A percentile compares a stretch with the other conserved stretches of the same genome.
Evolutionary conservation across 1,284 basidiomycete species (phyloP).

Genomic region (Wolfiporia cocos): DNA sequence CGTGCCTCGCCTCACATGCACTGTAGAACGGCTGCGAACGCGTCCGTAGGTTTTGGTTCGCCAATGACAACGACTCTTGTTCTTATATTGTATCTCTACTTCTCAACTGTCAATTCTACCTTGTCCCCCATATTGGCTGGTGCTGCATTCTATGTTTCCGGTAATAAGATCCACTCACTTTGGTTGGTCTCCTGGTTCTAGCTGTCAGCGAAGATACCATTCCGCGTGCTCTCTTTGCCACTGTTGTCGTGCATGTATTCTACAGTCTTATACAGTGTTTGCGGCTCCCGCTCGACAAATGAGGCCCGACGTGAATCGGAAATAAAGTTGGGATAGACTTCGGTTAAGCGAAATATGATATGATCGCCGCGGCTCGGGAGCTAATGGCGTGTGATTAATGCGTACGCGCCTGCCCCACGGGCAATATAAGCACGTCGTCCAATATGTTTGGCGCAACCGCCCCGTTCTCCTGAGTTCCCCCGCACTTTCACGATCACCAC

Average conservation of each 20-base stretch:
- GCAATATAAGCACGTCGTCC: background rate
- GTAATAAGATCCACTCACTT: too few relatives aligned
- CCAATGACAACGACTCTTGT: too few relatives aligned
- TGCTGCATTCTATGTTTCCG: slow-evolving; percentile 9
- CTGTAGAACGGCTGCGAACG: slow-evolving; percentile 9
- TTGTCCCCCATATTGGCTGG: background rate
- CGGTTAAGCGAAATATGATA: too few relatives aligned
- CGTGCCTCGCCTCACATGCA: slow-evolving; percentile 6
- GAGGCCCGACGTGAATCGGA: too few relatives aligned
- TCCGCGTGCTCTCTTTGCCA: background rate
- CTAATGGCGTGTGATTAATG: background rate
- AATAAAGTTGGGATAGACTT: too few relatives aligned
- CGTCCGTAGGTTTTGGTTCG: slow-evolving; percentile 9
- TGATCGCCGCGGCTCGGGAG: too few relatives aligned
- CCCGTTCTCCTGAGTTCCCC: background rate
- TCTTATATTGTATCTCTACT: slow-evolving; percentile 6
- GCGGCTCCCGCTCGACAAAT: too few relatives aligned
- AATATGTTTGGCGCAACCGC: too few relatives aligned
- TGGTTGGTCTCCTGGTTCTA: slow-evolving; percentile 1
- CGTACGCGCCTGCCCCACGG: background rate
- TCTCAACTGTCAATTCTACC: slow-evolving; percentile 3
- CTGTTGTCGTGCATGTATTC: slow-evolving; percentile 3
- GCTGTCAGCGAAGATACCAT: background rate
- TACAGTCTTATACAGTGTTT: too few relatives aligned
- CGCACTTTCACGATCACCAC: slow-evolving; percentile 1